Evolutionary conservation across 1,139 yeast species (phyloP), one percentile per base, ranked within the genome.

Genomic region (Eremothecium gossypii): DNA sequence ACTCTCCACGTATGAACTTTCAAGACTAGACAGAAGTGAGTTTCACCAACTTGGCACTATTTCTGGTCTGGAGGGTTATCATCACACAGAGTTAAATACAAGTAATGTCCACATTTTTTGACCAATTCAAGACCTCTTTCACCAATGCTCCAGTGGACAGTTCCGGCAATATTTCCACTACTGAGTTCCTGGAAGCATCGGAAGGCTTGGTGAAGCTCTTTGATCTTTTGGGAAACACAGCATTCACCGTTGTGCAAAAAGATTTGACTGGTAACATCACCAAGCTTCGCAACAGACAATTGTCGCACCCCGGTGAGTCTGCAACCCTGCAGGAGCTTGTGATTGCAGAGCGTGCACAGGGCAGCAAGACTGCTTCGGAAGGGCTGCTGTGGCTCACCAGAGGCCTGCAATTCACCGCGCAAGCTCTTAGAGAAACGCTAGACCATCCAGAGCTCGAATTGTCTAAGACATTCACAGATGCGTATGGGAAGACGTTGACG

Each of bases 191-290:
- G 49, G 85, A 79, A 59, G 96, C 96, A 9, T 71, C 94, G 23
- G 93, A 82, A 65, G 79, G 93, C 8, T 70, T 86, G 47, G 89
- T 86, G 53, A 79, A 81, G 60, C 70, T 87, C 50, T 86, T 86
- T 61, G 73, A 86, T 60, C 69, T 87, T 44, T 71, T 86, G 49
- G 95, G 95, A 26, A 82, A 94, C 17, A 34, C 20, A 4, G 95
- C 96, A 11, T 86, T 86, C 57, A 66, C 79, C 11, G 85, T 83
- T 40, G 96, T 86, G 43, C 94, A 85, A 63, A 81, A 73, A 52
- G 96, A 86, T 62, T 81, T 86, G 86, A 80, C 76, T 30, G 96
- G 96, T 32, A 86, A 86, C 64, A 83, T 86, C 60, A 69, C 69
- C 57, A 86, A 86, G 65, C 75, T 86, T 52, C 71, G 89, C 51